Base-by-base conservation (phyloP, 768 basidiomycete genomes). In the Gloeophyllum trabeum region DNA sequence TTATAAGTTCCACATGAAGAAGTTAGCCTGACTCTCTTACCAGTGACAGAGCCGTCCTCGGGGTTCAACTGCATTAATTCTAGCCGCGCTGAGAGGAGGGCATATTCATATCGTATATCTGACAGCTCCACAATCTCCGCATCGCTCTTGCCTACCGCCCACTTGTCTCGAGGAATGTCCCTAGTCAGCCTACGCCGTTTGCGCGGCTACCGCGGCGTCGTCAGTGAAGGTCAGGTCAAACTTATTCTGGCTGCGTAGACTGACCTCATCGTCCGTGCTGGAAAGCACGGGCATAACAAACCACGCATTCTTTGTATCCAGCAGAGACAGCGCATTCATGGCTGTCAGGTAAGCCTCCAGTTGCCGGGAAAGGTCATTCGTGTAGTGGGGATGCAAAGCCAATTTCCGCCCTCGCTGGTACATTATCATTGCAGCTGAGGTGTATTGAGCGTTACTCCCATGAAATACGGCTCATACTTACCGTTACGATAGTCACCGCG, bases 401-500 rank as follows among this genome's bases (percentile, higher is more conserved):
- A 98, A 62, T 54, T 90, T 85, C 48, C 81, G 69, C 18, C 85
- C 90, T 42, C 90, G 81, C 51, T 88, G 86, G 59, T 93, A 97
- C 93, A 98, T 96, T 6, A 80, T 80, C 41, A 83, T 70, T 13
- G 88, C 87, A 43, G 93, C 94, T 97, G 54, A 24, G 39, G 44
- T n/a, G n/a, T 41, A 48, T 6, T 18, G 10, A 25, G 45, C 13
- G 39, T 20, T 10, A 16, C 6, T 5, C 7, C 19, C n/a, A n/a
- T n/a, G n/a, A n/a, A n/a, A n/a, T n/a, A n/a, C n/a, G n/a, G n/a
- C n/a, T n/a, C 42, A 14, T 16, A 68, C 77, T 60, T 58, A 93
- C 94, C 96, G 57, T 76, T 90, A 40, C 90, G 77, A 62, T 92
- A 91, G 58, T 97, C 91, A 21, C 87, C 86, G 57, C 87, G 71